Evolutionary conservation across 2,329 filamentous ascomycete species (phyloP).

Genomic region (Sclerotinia minor): DNA sequence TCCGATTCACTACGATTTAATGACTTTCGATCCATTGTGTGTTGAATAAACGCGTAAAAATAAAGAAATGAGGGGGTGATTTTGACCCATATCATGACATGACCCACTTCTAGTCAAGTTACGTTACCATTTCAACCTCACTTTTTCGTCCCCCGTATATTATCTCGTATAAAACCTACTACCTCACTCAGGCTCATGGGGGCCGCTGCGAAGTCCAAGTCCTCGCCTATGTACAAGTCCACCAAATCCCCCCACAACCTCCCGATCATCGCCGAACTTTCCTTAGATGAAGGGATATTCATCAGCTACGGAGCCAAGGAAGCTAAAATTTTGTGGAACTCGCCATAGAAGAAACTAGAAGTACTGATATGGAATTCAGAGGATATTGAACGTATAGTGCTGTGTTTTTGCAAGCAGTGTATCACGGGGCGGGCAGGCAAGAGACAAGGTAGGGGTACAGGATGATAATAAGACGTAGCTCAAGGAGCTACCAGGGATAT

Average conservation of each 20-base stretch:
- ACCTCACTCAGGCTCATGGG: constrained; percentile 58
- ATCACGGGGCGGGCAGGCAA: too few relatives aligned
- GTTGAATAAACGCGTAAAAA: too few relatives aligned
- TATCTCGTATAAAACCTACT: too few relatives aligned
- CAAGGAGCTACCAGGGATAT: too few relatives aligned
- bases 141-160: fast-evolving
- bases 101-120: too few relatives aligned
- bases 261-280: constrained; percentile 68
- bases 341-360: constrained; percentile 65
- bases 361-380: constrained; percentile 71
- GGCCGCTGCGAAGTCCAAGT: constrained; percentile 72
- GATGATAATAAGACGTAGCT: too few relatives aligned
- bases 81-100: too few relatives aligned
- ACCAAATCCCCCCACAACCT: constrained; percentile 63
- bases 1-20: too few relatives aligned
- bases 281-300: constrained; percentile 62
- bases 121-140: not conserved
- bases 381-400: constrained; percentile 82
- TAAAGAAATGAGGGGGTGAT: too few relatives aligned
- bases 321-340: constrained; percentile 67
- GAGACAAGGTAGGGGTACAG: too few relatives aligned
- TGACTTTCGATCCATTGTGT: too few relatives aligned
- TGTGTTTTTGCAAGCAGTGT: constrained; percentile 69
- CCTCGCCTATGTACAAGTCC: constrained; percentile 64
- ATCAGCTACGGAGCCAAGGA: constrained; percentile 79